Percentiles rank a stretch among this genome's conserved stretches.
Conservation (phyloP, 2,329 filamentous ascomycete species). For the Kalmusia sp. region DNA sequence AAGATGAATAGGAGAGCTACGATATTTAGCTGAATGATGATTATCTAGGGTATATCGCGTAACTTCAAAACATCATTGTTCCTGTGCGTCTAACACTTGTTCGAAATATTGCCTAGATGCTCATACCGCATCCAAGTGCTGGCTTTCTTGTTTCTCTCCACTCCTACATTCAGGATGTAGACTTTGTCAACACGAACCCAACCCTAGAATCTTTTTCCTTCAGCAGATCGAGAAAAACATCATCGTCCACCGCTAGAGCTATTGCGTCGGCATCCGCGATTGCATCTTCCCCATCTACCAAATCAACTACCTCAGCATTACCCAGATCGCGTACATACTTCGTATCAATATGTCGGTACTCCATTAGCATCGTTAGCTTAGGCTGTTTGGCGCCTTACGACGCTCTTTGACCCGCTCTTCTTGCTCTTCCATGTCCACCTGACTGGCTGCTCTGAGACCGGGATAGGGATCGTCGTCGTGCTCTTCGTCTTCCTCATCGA, state of each 20-base stretch:
- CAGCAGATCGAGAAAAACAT: constrained; percentile 57
- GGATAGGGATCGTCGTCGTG: constrained; percentile 33
- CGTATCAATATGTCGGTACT: constrained; percentile 60
- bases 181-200: constrained; percentile 59
- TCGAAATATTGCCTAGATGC: too few relatives aligned
- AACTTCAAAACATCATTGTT: not conserved
- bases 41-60: constrained; percentile 4
- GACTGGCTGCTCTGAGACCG: constrained; percentile 47
- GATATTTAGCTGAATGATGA: not conserved
- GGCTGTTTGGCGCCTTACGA: constrained; percentile 43
- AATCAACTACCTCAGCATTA: constrained; percentile 32
- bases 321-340: constrained; percentile 24
- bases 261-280: constrained; percentile 47
- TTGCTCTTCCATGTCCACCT: constrained; percentile 55
- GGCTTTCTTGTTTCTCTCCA: too few relatives aligned
- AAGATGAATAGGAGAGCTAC: constrained; percentile 46
- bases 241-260: constrained; percentile 56
- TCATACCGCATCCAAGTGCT: too few relatives aligned
- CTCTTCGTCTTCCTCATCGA: constrained; percentile 30
- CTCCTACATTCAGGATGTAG: constrained; percentile 11
- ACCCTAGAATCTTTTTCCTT: constrained; percentile 54
- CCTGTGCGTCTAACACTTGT: too few relatives aligned
- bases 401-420: constrained; percentile 50
- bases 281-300: constrained; percentile 25
- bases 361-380: constrained; percentile 61